Evolutionary conservation across 257 asterid genomes (phyloP), one percentile per base, ranked within the genome.

Genomic region (Coffea eugenioides): DNA sequence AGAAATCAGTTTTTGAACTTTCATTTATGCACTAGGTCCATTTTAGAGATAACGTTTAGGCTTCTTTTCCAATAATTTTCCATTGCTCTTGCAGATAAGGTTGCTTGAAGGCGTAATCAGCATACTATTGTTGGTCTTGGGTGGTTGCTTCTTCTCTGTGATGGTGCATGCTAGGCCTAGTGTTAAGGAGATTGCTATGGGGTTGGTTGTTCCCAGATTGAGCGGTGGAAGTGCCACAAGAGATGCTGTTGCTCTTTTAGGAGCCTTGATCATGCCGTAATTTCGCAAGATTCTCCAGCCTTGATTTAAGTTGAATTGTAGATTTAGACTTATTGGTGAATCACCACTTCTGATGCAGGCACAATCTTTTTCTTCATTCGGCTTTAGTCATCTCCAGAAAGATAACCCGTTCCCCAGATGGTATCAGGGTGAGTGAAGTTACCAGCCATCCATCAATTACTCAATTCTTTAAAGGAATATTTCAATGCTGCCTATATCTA

Each of bases 191-290:
- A 91, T 93, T 69, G 31, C 94, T 15, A 74, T 71, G 13, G 99
- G 97, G 64, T 87, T 93, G 80, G 93, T 95, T 81, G 86, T 93
- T 84, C 98, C 99, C 64, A 91, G 88, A 85, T 88, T 93, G 74
- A 83, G 88, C 77, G 91, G 92, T 73, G 87, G 83, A 82, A 97
- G 97, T 45, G 94, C 97, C 80, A 91, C 95, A 21, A 88, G 88
- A 83, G 92, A 92, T 48, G 97, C 97, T 13, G 91, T 95, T 86
- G 92, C 97, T 31, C 97, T 95, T 51, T 92, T 95, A 76, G 99
- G 98, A 69, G 97, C 98, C 80, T 88, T 95, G 90, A 97, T 95
- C 84, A 95, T 95, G 98, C 98, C 98, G 99, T 95, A 89, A 82
- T 88, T 15, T 52, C 59, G 12, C 57, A 13, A 52, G 59, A 12